These are phyloP conservation scores for Dendrobium huoshanense DNA, from an alignment of 106 monocot species.

Conservation along the genomic window DNA sequence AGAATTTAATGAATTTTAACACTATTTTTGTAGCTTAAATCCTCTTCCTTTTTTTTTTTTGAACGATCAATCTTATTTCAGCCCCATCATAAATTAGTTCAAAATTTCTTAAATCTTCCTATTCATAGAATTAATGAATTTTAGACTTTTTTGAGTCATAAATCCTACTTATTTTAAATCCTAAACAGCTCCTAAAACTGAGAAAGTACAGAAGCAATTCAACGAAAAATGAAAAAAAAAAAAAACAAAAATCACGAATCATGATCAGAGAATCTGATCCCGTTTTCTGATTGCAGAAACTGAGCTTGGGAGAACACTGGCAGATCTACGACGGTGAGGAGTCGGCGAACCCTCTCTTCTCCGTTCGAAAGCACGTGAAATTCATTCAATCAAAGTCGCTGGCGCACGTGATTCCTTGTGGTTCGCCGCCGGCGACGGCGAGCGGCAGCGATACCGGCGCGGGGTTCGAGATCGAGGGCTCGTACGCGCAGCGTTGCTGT, in stretches of 20 bases:
- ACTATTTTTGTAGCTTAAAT: not conserved
- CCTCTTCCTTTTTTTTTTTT: too few species aligned
- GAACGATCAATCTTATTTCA: too few species aligned
- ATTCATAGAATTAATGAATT: too few species aligned
- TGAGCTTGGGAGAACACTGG: slow-evolving; percentile 66
- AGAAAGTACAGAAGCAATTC: not conserved
- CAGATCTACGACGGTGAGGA: slow-evolving; percentile 53
- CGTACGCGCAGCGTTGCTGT: slow-evolving; percentile 42
- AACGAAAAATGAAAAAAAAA: too few species aligned
- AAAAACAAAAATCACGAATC: too few species aligned
- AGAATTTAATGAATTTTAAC: not conserved
- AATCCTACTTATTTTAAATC: too few species aligned
- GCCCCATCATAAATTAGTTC: too few species aligned
- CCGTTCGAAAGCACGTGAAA: slow-evolving; percentile 34
- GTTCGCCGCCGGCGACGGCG: not conserved
- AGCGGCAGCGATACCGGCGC: not conserved
- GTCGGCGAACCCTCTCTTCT: slow-evolving; percentile 26
- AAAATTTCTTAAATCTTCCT: too few species aligned
- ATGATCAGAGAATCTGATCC: not conserved
- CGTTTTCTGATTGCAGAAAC: slow-evolving; percentile 26
- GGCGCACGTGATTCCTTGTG: slow-evolving; percentile 27
- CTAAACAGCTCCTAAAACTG: too few species aligned
- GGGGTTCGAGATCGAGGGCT: slow-evolving; percentile 48
- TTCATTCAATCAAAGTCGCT: slow-evolving; percentile 28
- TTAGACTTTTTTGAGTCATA: too few species aligned